Conservation (phyloP, 129 eudicot genomes). For the Arctium minus region DNA sequence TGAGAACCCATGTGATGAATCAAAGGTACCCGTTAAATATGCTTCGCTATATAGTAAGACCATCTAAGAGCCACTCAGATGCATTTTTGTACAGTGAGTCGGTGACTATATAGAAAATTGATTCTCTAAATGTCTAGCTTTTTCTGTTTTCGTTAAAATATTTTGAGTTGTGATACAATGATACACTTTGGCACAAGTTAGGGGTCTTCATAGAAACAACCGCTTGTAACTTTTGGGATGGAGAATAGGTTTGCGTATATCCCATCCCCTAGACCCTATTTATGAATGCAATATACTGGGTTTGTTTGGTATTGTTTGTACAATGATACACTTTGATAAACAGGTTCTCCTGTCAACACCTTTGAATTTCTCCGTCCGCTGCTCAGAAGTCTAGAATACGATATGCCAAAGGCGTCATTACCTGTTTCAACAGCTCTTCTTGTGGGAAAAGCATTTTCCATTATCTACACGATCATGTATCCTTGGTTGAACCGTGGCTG, state of each 20-base stretch:
- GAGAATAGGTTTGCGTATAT: too few species aligned
- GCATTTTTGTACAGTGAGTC: background rate
- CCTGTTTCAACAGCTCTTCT: constrained; percentile 61
- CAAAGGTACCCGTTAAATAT: background rate
- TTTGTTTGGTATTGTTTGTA: background rate
- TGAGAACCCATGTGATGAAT: background rate
- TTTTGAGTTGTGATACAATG: background rate
- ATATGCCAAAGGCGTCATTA: constrained; percentile 62
- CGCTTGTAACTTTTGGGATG: too few species aligned
- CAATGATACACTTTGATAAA: background rate
- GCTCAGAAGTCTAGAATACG: constrained; percentile 68
- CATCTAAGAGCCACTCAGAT: background rate
- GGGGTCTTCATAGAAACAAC: too few species aligned
- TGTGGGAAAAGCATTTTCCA: constrained; percentile 58
- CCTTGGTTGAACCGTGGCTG: constrained; percentile 65
- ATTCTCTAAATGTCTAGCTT: background rate
- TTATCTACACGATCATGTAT: constrained; percentile 59
- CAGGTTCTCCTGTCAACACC: constrained; percentile 87
- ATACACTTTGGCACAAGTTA: background rate
- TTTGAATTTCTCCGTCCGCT: constrained; percentile 72
- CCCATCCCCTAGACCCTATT: background rate
- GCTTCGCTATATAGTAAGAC: background rate
- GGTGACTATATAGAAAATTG: background rate
- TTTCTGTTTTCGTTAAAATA: background rate
- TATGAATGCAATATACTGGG: background rate